Evolutionary conservation across 495 filamentous ascomycete genomes (phyloP), one percentile per base, ranked within the genome.

Genomic region (Collariella sp.): DNA sequence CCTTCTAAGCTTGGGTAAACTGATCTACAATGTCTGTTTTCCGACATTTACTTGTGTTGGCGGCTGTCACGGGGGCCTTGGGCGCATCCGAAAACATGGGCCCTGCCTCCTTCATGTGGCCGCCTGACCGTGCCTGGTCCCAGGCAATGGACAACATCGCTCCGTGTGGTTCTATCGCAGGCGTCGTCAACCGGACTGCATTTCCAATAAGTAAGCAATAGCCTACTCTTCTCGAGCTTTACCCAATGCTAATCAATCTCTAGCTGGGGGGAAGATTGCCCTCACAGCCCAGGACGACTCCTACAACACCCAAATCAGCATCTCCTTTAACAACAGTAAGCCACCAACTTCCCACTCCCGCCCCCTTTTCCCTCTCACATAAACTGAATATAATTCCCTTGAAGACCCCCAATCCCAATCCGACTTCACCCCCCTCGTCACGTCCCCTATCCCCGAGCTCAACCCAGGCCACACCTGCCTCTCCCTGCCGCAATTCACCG

Each of bases 31-130:
- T 45, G 38, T 29, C 7, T 40, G 1, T 5, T 29, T 2, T 42
- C 43, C 50, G 33, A 22, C 48, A 16, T 20, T 10, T 42, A 5
- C 26, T 44, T 15, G 3, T 22, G 15, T 19, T 45, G 12, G 42
- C 52, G 11, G 13, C 35, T 15, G 59, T 56, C 10, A 29, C 19
- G 9, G 16, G 19, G 2, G 51, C 51, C 16, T 16, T 54, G 35
- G 60, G 56, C 11, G 23, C 50, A 1, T 45, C 36, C n/a, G 50
- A 55, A 7, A 47, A 50, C 33, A 75, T 76, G 70, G 76, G 76
- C 16, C 74, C 76, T n/a, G 74, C 70, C 13, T 70, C 70, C 7
- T 76, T 79, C 44, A 52, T 75, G 52, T 79, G 76, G 76, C 77
- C 76, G 1, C 63, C 66, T n/a, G 76, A 78, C 61, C 67, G 76